Evolutionary conservation across 768 basidiomycete species (phyloP), one percentile per base, ranked within the genome.

Genomic region (Mrakia frigida): DNA sequence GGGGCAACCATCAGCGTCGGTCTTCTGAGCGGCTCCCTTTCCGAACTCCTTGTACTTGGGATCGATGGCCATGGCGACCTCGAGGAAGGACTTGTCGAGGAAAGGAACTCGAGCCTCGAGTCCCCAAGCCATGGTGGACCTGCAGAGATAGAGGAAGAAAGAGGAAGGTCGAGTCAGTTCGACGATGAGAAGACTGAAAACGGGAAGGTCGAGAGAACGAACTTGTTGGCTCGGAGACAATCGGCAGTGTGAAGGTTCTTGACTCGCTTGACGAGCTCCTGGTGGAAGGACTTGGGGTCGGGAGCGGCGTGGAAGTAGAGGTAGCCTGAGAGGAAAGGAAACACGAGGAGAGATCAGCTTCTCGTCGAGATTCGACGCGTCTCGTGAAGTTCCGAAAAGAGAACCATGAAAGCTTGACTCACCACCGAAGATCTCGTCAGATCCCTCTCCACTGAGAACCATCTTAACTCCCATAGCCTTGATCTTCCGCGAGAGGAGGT

Each of bases 391-490:
- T 11, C 16, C 43, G 31, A 33, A 28, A 18, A 1, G 31, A 6
- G 21, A 46, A 28, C 21, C 25, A n/a, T 35, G 21, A 53, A 35
- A 21, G 46, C 18, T 50, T 18, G 46, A 81, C 80, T 79, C 82
- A 92, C 94, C 95, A 85, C 96, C 96, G 52, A 98, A 88, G 78
- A 98, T 94, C 84, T 99, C 97, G 80, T 99, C 97, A 78, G 92
- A 93, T 53, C 97, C 97, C 84, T 99, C 97, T 25, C 97, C 97
- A 79, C 91, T 93, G 50, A 98, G 87, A 23, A 99, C 97, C 97
- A 99, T 99, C 86, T 99, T 99, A 73, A 99, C 97, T 76, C 97
- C 97, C 92, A 94, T 98, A 6, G 97, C 96, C 85, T 98, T 99
- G 86, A 99, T 95, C 86, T 99, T 98, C 69, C 97, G 88, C 82